Evolutionary conservation across 108 stramenopile species (phyloP).

Genomic region (Pseudonitzschia delicatissima): DNA sequence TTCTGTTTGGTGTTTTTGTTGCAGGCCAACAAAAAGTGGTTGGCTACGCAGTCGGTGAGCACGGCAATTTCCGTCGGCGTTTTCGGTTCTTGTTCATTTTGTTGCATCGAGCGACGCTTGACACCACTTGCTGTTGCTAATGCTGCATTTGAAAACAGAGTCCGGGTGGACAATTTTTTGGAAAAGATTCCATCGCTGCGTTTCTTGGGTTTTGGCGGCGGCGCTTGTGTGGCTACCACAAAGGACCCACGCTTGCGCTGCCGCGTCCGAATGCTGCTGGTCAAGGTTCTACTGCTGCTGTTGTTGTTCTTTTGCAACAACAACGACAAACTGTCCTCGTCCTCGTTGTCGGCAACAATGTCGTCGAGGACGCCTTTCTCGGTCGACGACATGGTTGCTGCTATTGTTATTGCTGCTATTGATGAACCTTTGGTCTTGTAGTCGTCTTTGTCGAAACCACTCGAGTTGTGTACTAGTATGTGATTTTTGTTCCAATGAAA

Average conservation of each 20-base stretch:
- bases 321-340: not conserved
- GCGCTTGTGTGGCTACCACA: not conserved
- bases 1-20: not conserved
- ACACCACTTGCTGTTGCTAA: not conserved
- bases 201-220: not conserved
- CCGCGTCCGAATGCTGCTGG: not conserved
- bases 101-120: too few relatives aligned
- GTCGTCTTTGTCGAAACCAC: not conserved
- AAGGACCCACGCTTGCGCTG: not conserved
- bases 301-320: not conserved
- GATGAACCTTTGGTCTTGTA: not conserved
- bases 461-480: too few relatives aligned
- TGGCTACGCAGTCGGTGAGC: conserved; percentile 29
- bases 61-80: conserved; percentile 32
- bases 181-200: not conserved
- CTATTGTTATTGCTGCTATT: not conserved
- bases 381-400: not conserved
- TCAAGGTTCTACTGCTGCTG: not conserved
- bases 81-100: conserved; percentile 18
- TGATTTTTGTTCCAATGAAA: too few relatives aligned
- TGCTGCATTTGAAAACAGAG: not conserved
- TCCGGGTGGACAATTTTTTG: not conserved
- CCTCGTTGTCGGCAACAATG: not conserved
- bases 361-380: not conserved
- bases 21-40: conserved; percentile 27